Evolutionary conservation across 2,329 filamentous ascomycete genomes (phyloP), one percentile per base, ranked within the genome.

Genomic region (Penicillium palitans): DNA sequence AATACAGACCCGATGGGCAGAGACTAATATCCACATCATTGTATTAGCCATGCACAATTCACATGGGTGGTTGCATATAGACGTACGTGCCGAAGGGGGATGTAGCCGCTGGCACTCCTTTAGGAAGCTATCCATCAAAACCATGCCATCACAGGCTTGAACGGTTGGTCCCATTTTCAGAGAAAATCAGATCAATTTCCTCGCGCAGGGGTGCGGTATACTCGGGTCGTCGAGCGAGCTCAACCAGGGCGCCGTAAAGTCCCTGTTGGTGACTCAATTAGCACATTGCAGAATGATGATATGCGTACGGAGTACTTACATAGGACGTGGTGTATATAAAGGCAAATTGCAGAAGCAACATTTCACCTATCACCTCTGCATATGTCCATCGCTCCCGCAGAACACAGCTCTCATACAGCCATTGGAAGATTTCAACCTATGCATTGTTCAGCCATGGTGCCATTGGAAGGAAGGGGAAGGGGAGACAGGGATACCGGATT

Each of bases 291-390:
- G 46, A 29, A 33, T 9, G 29, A 7, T 27, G 25, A 37, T 15
- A 49, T 49, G 21, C 31, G 21, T n/a, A 7, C n/a, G 4, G 27
- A 12, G 17, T 2, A 55, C 60, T 17, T 46, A 66, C 65, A 50
- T 67, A 67, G 25, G 61, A 58, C 6, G 65, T 66, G 5, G 65
- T 67, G 21, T 67, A 67, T 50, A 67, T 62, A 27, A 67, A 67
- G 19, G 65, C 65, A 40, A 67, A 67, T 40, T 67, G 63, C 13
- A 67, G 48, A 9, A 67, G 56, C 2, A 67, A 48, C 60, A 67
- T 61, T 27, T 67, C 63, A 5, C 65, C 63, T 41, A 67, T 59
- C 15, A 67, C 63, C 41, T 67, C 65, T 19, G 60, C 15, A 19
- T 66, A 67, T 19, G 31, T 63, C 65, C 65, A 66, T 58, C 60